Base-by-base conservation (phyloP, 371 early-diverging fungal genomes). In the Zychaea mexicana region DNA sequence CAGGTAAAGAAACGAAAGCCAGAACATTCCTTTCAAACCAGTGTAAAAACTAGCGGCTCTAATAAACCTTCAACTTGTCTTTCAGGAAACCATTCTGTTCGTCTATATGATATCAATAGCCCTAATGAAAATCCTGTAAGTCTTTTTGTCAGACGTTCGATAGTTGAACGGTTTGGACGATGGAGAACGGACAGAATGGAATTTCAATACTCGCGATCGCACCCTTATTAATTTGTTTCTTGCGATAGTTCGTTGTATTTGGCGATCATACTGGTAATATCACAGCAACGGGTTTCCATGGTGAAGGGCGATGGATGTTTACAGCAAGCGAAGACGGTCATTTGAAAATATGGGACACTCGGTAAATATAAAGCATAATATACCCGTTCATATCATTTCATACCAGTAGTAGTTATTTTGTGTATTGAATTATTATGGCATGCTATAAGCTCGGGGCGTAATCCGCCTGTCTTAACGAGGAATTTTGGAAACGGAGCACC, bases 261-360 rank as follows among this genome's bases (percentile, higher is more conserved):
- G 94, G 94, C 39, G 95, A 94, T 9, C 96, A 96, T 71, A 86
- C 91, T 1, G 91, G 89, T 57, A 98, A 97, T 69, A 89, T 98
- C 28, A 97, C 96, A 10, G 90, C 96, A 2, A 84, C 96, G 3
- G 94, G 90, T n/a, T 98, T 96, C 71, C 94, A 95, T 60, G 87
- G 88, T 36, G 96, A 95, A 57, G 92, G 94, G 53, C 85, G 94
- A 55, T 98, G 95, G 92, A 90, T 97, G 85, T 96, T 93, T 32
- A 94, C 95, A 3, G 92, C 93, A 24, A 90, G 94, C 67, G 98
- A 98, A 70, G 97, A 98, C 69, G 93, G 94, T 17, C 92, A 93
- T 24, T 84, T 98, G 58, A 95, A 96, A 76, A 91, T 96, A 32
- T 95, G 92, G 92, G 96, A 96, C 73, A 86, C 91, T 52, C 75